These are phyloP conservation scores for Durio zibethinus DNA, from an alignment of 345 rosid genomes.

Conservation along the genomic window DNA sequence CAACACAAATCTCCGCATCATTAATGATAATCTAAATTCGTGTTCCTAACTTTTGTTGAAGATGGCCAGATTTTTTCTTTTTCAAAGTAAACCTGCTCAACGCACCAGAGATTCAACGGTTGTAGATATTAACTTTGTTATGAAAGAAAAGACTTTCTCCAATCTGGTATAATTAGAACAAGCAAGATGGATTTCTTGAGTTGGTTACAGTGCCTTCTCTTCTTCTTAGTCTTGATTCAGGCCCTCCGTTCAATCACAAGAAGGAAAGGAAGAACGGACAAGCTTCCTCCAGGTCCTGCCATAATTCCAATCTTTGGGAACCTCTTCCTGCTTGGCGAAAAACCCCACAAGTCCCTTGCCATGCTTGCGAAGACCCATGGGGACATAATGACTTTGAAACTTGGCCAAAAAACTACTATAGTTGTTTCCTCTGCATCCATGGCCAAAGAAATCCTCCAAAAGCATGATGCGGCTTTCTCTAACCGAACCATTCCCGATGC, in stretches of 20 bases:
- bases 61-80: no score
- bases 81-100: no score
- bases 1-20: no score
- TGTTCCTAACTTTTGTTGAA: no score
- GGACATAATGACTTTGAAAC: constrained; percentile 36
- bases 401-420: constrained; percentile 36
- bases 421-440: constrained; percentile 35
- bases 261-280: background rate
- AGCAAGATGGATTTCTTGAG: constrained; percentile 6
- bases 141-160: no score
- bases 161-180: no score
- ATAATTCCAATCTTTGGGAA: constrained; percentile 40
- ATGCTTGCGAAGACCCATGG: constrained; percentile 38
- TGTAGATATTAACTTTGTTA: no score
- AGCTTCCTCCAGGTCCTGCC: constrained; percentile 35
- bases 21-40: no score
- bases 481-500: constrained; percentile 28
- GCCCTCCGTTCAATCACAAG: background rate
- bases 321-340: constrained; percentile 34
- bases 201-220: background rate
- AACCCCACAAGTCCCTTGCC: constrained; percentile 33
- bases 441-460: constrained; percentile 44
- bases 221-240: background rate
- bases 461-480: constrained; percentile 32
- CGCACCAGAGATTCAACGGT: no score